Base-by-base conservation (phyloP, 2,329 filamentous ascomycete genomes). In the Penicillium brasilianum region DNA sequence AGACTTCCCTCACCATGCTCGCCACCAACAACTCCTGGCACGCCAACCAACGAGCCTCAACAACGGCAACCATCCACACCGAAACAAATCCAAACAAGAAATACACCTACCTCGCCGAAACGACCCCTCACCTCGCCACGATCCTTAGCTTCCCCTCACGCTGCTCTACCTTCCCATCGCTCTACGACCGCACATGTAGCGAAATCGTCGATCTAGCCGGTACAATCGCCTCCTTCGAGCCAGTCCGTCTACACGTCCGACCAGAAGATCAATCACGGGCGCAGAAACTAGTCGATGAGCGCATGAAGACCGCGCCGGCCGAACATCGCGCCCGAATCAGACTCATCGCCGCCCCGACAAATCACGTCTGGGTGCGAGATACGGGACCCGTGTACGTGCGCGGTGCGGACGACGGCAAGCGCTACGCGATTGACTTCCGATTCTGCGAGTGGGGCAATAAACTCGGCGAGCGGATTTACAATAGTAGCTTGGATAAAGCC, bases 321-420 rank as follows among this genome's bases (percentile, higher is more conserved):
- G 4, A 51, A 20, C 53, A 64, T n/a, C 43, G 57, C 16, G 32
- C 49, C 6, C 66, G 65, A 14, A 67, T 72, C 50, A 59, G 41
- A 7, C 59, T 74, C 2, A 61, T 67, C 22, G 28, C 63, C 1
- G 58, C 57, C 6, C 57, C 66, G 30, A 69, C 66, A 9, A 71
- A 72, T 56, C 70, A 74, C 54, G 57, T 66, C 66, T 74, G 72
- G 72, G 67, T 74, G 43, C 71, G 72, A 30, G 72, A 74, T 53
- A 73, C 69, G 7, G 72, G 72, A 0, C 72, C 71, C 9, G 70
- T 74, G 11, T 74, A 71, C 50, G 60, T 68, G 36, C 68, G 59
- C 25, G 57, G 58, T 18, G 58, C 49, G 1, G 55, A 65, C 8
- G 63, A 67, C 30, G 50, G 52, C 4, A 30, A 59, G 25, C 65